phyloP scores from a whole-genome alignment of 768 basidiomycete species.

The Calocybe indica region DNA sequence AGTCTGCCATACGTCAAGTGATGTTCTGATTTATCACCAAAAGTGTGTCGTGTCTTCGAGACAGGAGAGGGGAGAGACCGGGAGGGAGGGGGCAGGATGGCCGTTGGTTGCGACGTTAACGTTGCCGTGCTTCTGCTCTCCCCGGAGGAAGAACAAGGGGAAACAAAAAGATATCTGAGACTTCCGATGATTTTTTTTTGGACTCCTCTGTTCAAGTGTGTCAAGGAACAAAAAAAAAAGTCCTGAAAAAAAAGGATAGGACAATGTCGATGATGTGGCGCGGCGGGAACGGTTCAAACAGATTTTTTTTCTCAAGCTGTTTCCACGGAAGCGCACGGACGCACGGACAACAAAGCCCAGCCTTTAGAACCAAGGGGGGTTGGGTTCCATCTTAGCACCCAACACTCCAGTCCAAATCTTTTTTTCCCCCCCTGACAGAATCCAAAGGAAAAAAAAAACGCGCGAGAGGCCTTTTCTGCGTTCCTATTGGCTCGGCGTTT shows the following conservation, averaged over 20 bases:
- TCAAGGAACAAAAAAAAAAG: not conserved
- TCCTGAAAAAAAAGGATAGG: not conserved
- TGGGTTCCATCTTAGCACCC: slow-evolving; percentile 2
- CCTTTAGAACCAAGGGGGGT: slow-evolving; percentile 7
- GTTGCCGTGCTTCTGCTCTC: no score
- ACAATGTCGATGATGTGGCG: not conserved
- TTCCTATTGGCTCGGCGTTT: slow-evolving; percentile 32
- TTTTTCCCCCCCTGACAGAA: slow-evolving; percentile 4
- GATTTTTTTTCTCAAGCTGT: slow-evolving; percentile 1
- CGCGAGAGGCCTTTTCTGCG: slow-evolving; percentile 15
- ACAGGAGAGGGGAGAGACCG: no score
- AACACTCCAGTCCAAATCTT: slow-evolving; percentile 6
- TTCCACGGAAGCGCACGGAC: slow-evolving; percentile 6
- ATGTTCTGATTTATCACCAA: no score
- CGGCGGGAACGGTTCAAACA: not conserved
- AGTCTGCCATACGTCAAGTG: not conserved
- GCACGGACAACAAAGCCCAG: slow-evolving; percentile 9
- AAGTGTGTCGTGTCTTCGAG: no score
- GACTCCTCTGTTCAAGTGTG: no score
- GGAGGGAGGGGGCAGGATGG: no score
- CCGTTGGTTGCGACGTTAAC: no score
- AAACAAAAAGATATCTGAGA: no score
- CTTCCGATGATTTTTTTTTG: no score
- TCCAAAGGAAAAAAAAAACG: slow-evolving; percentile 13
- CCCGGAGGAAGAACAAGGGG: no score